A percentile compares a stretch with the other conserved stretches of the same genome.
phyloP scores from a whole-genome alignment of 2,329 filamentous ascomycete genomes.

The Escovopsis weberi region DNA sequence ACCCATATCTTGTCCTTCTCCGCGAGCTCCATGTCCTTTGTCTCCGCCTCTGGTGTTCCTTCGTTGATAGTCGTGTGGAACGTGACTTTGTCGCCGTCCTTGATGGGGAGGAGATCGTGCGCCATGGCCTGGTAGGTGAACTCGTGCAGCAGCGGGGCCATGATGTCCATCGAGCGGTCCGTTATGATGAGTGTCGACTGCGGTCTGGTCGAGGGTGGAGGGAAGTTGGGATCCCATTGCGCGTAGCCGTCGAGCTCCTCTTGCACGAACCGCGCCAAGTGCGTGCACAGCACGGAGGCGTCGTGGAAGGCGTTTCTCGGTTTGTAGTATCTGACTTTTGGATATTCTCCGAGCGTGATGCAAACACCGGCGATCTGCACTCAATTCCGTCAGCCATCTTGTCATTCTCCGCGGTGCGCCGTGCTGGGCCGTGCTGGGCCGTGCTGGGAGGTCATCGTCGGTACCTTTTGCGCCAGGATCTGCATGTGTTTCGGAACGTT shows the following conservation, averaged over 20 bases:
- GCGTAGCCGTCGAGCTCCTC: constrained; percentile 83
- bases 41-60: constrained; percentile 52
- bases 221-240: constrained; percentile 71
- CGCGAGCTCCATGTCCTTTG: constrained; percentile 80
- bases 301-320: constrained; percentile 66
- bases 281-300: constrained; percentile 71
- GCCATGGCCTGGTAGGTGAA: constrained; percentile 99
- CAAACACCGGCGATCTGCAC: constrained; percentile 47
- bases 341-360: constrained; percentile 85
- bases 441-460: neutral
- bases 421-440: no score
- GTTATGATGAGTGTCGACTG: constrained; percentile 74
- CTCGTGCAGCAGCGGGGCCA: constrained; percentile 79
- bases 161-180: constrained; percentile 84
- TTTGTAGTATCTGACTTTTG: constrained; percentile 80
- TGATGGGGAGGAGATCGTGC: constrained; percentile 78
- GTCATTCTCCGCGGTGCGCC: no score
- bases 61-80: constrained; percentile 72
- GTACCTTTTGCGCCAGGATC: constrained; percentile 72
- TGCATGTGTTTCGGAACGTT: constrained; percentile 75
- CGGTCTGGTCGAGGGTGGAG: constrained; percentile 62
- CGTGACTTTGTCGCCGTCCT: constrained; percentile 75
- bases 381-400: neutral
- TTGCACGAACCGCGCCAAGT: constrained; percentile 82
- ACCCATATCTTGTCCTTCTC: constrained; percentile 94